phyloP scores from a whole-genome alignment of 2,329 filamentous ascomycete species.

The Xenosphaeropsis pyriputrescens region DNA sequence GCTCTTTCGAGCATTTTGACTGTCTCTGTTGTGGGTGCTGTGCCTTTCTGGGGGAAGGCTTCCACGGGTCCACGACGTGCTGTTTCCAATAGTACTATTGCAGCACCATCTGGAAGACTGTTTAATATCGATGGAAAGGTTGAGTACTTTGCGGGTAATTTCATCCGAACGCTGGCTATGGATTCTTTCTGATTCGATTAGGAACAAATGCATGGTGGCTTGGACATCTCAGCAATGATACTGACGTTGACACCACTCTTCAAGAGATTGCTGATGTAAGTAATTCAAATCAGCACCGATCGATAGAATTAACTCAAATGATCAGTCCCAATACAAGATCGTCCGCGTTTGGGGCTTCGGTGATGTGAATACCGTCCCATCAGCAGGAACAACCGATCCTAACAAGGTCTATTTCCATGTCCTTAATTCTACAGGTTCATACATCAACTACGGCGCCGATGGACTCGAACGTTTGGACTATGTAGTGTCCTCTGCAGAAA shows the following conservation, averaged over 20 bases:
- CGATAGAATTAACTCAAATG: slow-evolving; percentile 7
- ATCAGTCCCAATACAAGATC: slow-evolving; percentile 36
- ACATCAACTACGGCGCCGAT: slow-evolving; percentile 47
- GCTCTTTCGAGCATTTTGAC: slow-evolving; percentile 9
- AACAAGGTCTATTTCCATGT: slow-evolving; percentile 29
- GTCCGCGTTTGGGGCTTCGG: slow-evolving; percentile 49
- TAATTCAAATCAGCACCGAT: not conserved
- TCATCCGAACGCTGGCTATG: not conserved
- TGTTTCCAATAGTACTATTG: slow-evolving; percentile 6
- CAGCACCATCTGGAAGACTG: slow-evolving; percentile 14
- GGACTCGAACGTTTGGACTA: slow-evolving; percentile 51
- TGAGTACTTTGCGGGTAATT: slow-evolving; percentile 29
- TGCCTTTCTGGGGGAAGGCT: not conserved
- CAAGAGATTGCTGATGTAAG: slow-evolving; percentile 24
- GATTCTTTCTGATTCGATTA: not conserved
- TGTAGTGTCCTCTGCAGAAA: slow-evolving; percentile 43
- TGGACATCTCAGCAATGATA: slow-evolving; percentile 32
- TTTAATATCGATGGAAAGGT: slow-evolving; percentile 28
- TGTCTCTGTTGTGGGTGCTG: slow-evolving; percentile 14
- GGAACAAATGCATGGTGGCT: slow-evolving; percentile 43
- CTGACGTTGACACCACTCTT: slow-evolving; percentile 36
- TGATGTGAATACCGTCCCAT: slow-evolving; percentile 28
- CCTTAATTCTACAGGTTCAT: slow-evolving; percentile 28
- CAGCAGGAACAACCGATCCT: slow-evolving; percentile 18
- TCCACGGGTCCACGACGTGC: slow-evolving; percentile 1